Conservation (phyloP, 169 alveolate genomes). For the Plasmodium knowlesi region DNA sequence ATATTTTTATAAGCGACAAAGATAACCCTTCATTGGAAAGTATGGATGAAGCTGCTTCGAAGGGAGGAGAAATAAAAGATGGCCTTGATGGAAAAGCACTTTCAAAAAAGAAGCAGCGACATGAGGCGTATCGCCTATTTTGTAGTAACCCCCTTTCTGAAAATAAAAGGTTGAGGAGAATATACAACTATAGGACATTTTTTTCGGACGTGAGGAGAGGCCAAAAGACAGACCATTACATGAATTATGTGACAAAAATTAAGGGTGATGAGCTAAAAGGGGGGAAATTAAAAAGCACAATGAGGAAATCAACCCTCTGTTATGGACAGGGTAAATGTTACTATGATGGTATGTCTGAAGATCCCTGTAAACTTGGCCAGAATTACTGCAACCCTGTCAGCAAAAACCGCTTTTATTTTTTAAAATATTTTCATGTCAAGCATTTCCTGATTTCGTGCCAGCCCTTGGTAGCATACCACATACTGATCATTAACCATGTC, state of each 20-base stretch:
- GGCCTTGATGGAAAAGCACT: not conserved
- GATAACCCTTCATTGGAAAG: not conserved
- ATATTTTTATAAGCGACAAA: constrained; percentile 12
- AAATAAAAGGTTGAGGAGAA: not conserved
- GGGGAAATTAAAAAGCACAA: not conserved
- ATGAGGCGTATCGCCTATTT: not conserved
- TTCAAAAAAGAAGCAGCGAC: not conserved
- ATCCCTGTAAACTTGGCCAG: not conserved
- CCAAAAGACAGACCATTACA: constrained; percentile 20
- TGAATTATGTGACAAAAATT: not conserved
- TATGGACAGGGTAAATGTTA: not conserved
- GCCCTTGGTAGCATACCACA: constrained; percentile 61
- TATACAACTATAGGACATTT: constrained; percentile 4
- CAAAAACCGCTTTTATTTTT: constrained; percentile 29
- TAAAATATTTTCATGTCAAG: constrained; percentile 37
- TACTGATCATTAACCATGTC: constrained; percentile 15
- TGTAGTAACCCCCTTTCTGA: not conserved
- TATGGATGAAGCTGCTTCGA: not conserved
- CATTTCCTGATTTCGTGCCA: constrained; percentile 30
- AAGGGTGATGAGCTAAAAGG: not conserved
- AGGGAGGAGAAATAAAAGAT: not conserved
- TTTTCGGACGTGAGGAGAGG: constrained; percentile 9
- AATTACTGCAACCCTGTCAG: not conserved
- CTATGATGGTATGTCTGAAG: not conserved
- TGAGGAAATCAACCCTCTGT: not conserved